phyloP scores from a whole-genome alignment of 2,329 filamentous ascomycete species.

The Aureobasidium mangrovei region DNA sequence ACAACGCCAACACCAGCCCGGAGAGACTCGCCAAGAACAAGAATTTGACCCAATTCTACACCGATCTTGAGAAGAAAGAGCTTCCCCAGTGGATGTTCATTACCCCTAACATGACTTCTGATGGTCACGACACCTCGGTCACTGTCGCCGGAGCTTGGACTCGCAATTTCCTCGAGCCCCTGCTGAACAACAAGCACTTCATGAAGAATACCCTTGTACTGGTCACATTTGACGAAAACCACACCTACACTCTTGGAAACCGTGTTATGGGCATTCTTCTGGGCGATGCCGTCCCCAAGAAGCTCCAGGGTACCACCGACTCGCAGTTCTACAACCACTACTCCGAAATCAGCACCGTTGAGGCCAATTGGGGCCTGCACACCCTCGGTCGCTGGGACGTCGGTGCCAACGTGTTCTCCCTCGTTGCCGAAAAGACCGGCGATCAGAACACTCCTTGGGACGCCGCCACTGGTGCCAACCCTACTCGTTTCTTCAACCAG shows the following conservation, averaged over 20 bases:
- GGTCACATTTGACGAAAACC: conserved; percentile 71
- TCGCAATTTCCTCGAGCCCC: conserved; percentile 57
- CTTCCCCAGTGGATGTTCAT: conserved; percentile 67
- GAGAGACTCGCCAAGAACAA: conserved; percentile 61
- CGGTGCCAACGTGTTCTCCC: conserved; percentile 37
- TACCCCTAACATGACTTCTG: conserved; percentile 66
- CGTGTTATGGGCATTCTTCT: conserved; percentile 61
- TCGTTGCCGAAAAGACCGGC: conserved; percentile 30
- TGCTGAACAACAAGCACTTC: conserved; percentile 61
- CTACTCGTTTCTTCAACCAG: conserved; percentile 25
- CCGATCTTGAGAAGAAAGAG: conserved; percentile 53
- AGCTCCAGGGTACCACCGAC: conserved; percentile 61
- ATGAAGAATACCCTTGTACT: conserved; percentile 68
- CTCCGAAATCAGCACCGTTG: conserved; percentile 36
- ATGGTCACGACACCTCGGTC: conserved; percentile 67
- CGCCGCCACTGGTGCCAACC: conserved; percentile 21
- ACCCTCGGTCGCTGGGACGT: conserved; percentile 40
- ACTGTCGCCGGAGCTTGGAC: conserved; percentile 62
- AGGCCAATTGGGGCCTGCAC: conserved; percentile 38
- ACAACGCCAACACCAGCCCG: conserved; percentile 51
- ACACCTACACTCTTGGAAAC: conserved; percentile 59
- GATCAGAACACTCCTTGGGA: conserved; percentile 23
- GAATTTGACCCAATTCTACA: conserved; percentile 61
- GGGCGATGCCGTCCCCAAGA: conserved; percentile 60
- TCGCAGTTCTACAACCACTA: conserved; percentile 47